A percentile compares a stretch with the other conserved stretches of the same genome.
phyloP scores from a whole-genome alignment of 2,329 filamentous ascomycete species.

The Pseudogymnoascus sp. region DNA sequence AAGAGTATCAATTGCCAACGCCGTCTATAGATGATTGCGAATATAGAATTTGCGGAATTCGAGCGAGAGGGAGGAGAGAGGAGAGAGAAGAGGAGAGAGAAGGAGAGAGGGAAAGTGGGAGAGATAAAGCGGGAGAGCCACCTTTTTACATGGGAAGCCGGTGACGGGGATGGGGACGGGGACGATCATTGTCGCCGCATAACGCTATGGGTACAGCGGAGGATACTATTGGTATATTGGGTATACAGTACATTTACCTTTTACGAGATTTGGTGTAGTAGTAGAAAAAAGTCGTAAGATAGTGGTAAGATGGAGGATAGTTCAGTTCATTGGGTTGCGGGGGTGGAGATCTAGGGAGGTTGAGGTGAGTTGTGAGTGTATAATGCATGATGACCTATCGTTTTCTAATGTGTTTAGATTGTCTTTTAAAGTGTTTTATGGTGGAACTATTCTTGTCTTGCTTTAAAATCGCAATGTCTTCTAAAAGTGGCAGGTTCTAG shows the following conservation, averaged over 20 bases:
- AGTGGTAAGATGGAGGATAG: not conserved
- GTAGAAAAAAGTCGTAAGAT: not conserved
- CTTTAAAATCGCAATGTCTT: not conserved
- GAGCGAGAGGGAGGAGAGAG: not conserved
- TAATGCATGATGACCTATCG: not conserved
- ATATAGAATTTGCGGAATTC: not conserved
- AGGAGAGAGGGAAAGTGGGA: not conserved
- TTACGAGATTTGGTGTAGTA: not conserved
- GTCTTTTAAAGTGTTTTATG: not conserved
- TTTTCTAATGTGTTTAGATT: not conserved
- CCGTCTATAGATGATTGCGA: not conserved
- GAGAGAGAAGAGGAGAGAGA: not conserved
- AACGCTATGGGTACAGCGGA: not conserved
- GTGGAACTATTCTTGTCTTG: not conserved
- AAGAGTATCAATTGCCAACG: not conserved
- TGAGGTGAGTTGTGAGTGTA: not conserved
- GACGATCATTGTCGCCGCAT: not conserved
- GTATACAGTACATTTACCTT: not conserved
- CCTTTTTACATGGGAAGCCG: not conserved
- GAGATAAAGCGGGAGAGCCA: not conserved
- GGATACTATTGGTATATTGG: too few species aligned
- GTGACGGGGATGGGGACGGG: not conserved
- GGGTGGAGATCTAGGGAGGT: not conserved
- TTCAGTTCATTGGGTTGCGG: not conserved
- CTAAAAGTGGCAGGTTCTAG: not conserved